Conservation (phyloP, 805 yeast genomes). For the Teunomyces barrocoloradensis region DNA sequence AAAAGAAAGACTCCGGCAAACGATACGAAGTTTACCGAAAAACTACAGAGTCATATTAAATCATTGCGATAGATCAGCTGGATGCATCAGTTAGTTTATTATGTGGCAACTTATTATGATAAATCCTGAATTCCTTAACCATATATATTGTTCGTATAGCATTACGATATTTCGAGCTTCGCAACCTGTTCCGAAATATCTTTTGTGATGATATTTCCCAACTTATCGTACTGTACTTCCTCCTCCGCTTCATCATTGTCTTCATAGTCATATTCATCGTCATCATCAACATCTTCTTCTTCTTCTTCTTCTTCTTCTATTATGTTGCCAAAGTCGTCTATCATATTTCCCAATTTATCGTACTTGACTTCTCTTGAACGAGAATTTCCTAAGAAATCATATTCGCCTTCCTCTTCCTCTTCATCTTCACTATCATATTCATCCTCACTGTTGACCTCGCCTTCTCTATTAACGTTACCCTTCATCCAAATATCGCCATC, state of each 20-base stretch:
- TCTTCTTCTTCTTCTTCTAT: conserved; percentile 14
- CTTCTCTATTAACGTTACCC: conserved; percentile 68
- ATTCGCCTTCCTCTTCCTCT: conserved; percentile 15
- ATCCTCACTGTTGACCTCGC: conserved; percentile 14
- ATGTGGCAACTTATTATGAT: not conserved
- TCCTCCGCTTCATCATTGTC: conserved; percentile 10
- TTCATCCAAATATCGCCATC: conserved; percentile 70
- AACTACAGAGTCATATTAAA: not conserved
- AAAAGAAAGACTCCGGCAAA: not conserved
- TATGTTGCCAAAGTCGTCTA: conserved; percentile 12
- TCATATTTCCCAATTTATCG: conserved; percentile 23
- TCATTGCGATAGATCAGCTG: too few relatives aligned
- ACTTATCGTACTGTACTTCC: conserved; percentile 17
- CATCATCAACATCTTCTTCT: conserved; percentile 12
- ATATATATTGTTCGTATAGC: not conserved
- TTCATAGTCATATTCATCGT: conserved; percentile 9
- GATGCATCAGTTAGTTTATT: too few relatives aligned
- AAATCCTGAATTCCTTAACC: not conserved
- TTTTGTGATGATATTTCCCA: conserved; percentile 20
- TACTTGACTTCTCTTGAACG: conserved; percentile 9
- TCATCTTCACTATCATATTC: conserved; percentile 18
- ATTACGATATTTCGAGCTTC: not conserved
- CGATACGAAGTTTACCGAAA: not conserved
- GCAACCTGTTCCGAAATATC: conserved; percentile 3
- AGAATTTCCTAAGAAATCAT: conserved; percentile 1